phyloP scores from a whole-genome alignment of 495 filamentous ascomycete species.

The Lasiosphaeria hispida region DNA sequence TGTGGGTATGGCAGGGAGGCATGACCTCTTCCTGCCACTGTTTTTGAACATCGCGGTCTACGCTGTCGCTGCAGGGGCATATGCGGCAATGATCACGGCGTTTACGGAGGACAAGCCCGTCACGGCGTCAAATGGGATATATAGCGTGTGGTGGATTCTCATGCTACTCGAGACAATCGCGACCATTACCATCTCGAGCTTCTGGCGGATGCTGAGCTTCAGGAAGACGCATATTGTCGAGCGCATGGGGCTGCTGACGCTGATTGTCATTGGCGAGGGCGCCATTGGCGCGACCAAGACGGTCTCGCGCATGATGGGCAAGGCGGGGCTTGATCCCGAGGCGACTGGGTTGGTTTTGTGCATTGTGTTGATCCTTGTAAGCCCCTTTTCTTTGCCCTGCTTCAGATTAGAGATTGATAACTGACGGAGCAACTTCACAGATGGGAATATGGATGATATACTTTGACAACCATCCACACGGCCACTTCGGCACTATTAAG shows the following conservation, averaged over 20 bases:
- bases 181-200: slow-evolving; percentile 53
- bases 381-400: background rate
- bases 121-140: slow-evolving; percentile 34
- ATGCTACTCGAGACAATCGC: slow-evolving; percentile 53
- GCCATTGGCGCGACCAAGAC: slow-evolving; percentile 44
- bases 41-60: slow-evolving; percentile 46
- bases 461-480: slow-evolving; percentile 54
- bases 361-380: slow-evolving; percentile 34
- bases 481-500: slow-evolving; percentile 52
- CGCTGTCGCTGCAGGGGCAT: slow-evolving; percentile 35
- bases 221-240: slow-evolving; percentile 64
- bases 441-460: slow-evolving; percentile 59
- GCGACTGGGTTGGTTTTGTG: slow-evolving; percentile 25
- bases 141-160: slow-evolving; percentile 59
- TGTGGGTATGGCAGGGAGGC: slow-evolving; percentile 34
- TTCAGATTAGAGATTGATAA: background rate
- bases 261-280: slow-evolving; percentile 69
- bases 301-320: slow-evolving; percentile 27
- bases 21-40: slow-evolving; percentile 29
- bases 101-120: slow-evolving; percentile 28
- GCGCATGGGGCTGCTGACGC: slow-evolving; percentile 63
- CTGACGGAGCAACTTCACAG: background rate
- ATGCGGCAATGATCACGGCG: slow-evolving; percentile 44
- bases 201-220: slow-evolving; percentile 57
- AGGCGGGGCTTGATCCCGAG: slow-evolving; percentile 11